Evolutionary conservation across 202 grass and related monocot genomes (phyloP).

Genomic region (Zizania palustris): DNA sequence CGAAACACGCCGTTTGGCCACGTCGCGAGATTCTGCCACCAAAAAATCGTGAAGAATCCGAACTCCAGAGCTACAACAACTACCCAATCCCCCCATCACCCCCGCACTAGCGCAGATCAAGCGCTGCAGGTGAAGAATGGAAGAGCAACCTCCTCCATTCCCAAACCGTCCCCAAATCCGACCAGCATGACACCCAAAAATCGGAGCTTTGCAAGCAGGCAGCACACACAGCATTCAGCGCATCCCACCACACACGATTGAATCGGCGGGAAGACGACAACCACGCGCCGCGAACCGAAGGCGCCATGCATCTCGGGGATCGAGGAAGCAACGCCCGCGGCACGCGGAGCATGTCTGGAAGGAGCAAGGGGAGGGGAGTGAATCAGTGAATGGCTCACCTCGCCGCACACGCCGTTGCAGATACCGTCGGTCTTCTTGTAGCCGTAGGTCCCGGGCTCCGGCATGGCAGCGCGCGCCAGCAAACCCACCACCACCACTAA

Average conservation of each 20-base stretch:
- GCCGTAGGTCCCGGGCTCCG: slow-evolving; percentile 68
- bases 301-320: slow-evolving; percentile 5
- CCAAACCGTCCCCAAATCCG: slow-evolving; percentile 18
- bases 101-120: slow-evolving; percentile 33
- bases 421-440: slow-evolving; percentile 92
- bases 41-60: slow-evolving; percentile 45
- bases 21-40: slow-evolving; percentile 47
- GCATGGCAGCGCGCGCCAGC: slow-evolving; percentile 54
- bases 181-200: slow-evolving; percentile 35
- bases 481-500: not conserved
- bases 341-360: slow-evolving; percentile 36
- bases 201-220: slow-evolving; percentile 7
- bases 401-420: slow-evolving; percentile 77
- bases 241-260: not conserved
- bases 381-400: slow-evolving; percentile 54
- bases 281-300: slow-evolving; percentile 10
- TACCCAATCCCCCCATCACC: slow-evolving; percentile 8
- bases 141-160: slow-evolving; percentile 24
- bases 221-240: slow-evolving; percentile 14
- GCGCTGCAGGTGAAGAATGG: slow-evolving; percentile 15
- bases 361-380: not conserved
- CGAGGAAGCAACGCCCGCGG: not conserved
- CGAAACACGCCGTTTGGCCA: slow-evolving; percentile 40
- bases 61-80: slow-evolving; percentile 27
- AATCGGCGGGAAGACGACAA: not conserved